Base-by-base conservation (phyloP, 106 monocot genomes). In the Platanthera guangdongensis region DNA sequence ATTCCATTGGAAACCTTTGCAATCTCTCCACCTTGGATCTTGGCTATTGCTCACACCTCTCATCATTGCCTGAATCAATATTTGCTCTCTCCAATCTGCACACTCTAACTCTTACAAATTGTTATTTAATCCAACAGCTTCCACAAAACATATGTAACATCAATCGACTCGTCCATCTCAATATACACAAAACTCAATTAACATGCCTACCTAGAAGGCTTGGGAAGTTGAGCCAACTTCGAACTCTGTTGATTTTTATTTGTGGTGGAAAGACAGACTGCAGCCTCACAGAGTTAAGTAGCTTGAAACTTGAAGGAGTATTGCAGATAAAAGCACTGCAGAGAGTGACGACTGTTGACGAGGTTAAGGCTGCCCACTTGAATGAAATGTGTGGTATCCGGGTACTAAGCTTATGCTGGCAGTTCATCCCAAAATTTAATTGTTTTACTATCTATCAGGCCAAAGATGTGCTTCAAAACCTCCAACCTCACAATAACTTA, bases 131-230 rank as follows among this genome's bases (percentile, higher is more conserved):
- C 12, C 25, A 21, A 1, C 22, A 50, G 68, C 77, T 80, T 32
- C 80, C 83, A 8, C 15, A 67, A 7, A 59, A 52, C 12, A 62
- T 68, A 30, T 51, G 22, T 18, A 52, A 74, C 9, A 83, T 83
- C 77, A 74, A 6, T 5, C 80, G 67, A 51, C 80, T 83, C 14
- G 16, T 21, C 0, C 57, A 84, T 57, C 74, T 81, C 0, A 5
- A 78, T 16, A 75, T 67, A n/a, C 5, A 9, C 9, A 18, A 49
- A 7, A 57, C 50, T 14, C 0, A 18, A 6, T 48, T 87, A 18
- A 72, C 22, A 0, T 65, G 69, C 46, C 84, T 87, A 75, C 83
- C 87, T 11, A 5, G 51, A 8, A 64, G 69, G n/a, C 50, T 87
- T 8, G 83, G 84, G 65, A 55, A 78, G 10, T 13, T 87, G 53